These are phyloP conservation scores for Sparassis latifolia DNA, from an alignment of 1,284 basidiomycete species.

Conservation along the genomic window DNA sequence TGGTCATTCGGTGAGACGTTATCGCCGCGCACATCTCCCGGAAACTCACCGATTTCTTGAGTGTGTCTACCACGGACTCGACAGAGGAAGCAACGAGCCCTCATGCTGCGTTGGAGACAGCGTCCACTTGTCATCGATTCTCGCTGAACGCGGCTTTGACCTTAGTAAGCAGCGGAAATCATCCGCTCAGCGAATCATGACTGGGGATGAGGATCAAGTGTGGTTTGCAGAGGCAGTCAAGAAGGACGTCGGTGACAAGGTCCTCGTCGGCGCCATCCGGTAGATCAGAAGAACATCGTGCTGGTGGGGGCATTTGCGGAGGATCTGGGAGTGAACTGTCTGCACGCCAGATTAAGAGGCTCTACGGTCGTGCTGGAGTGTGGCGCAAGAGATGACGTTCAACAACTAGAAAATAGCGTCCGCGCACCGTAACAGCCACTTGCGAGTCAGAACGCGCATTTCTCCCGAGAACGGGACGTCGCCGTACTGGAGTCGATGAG, in stretches of 20 bases:
- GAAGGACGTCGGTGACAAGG: slow-evolving; percentile 25
- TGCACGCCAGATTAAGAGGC: slow-evolving; percentile 49
- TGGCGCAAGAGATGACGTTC: slow-evolving; percentile 3
- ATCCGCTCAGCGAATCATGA: slow-evolving; percentile 38
- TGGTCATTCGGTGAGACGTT: slow-evolving; percentile 57
- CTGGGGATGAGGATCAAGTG: slow-evolving; percentile 26
- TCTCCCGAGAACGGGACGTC: too few species aligned
- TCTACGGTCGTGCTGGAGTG: slow-evolving; percentile 26
- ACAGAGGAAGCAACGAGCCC: slow-evolving; percentile 39
- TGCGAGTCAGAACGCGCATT: too few species aligned
- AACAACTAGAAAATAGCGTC: too few species aligned
- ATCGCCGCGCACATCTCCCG: not conserved
- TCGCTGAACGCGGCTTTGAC: slow-evolving; percentile 50
- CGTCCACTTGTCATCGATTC: slow-evolving; percentile 37
- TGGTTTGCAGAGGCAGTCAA: slow-evolving; percentile 42
- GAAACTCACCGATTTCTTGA: slow-evolving; percentile 11
- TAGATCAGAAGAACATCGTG: slow-evolving; percentile 51
- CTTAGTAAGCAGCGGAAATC: slow-evolving; percentile 51
- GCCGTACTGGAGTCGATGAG: too few species aligned
- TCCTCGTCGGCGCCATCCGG: slow-evolving; percentile 49
- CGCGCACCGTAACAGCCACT: too few species aligned
- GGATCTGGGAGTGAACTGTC: slow-evolving; percentile 38
- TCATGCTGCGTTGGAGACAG: slow-evolving; percentile 53
- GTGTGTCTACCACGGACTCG: slow-evolving; percentile 51
- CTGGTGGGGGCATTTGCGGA: slow-evolving; percentile 46